phyloP scores from a whole-genome alignment of 23 red algal species.

The Gracilaria domingensis region DNA sequence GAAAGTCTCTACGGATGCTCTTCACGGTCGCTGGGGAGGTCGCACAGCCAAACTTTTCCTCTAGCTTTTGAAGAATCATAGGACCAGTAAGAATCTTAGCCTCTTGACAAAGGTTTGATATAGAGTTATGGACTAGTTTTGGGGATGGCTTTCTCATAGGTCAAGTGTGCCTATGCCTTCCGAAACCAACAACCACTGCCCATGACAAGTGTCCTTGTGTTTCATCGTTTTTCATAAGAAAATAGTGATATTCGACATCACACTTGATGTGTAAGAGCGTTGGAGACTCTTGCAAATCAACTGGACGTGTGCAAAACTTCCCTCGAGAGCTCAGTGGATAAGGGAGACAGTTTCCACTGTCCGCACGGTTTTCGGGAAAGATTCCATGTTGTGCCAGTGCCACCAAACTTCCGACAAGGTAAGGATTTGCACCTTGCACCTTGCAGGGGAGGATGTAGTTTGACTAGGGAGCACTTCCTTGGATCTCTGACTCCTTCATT shows the following conservation, averaged over 20 bases:
- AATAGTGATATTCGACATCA: background rate
- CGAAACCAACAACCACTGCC: background rate
- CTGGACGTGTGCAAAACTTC: background rate
- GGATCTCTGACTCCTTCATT: background rate
- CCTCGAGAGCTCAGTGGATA: background rate
- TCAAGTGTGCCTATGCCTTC: background rate
- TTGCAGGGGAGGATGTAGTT: background rate
- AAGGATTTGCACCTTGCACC: background rate
- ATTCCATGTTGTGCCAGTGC: background rate
- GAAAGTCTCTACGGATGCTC: background rate
- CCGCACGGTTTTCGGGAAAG: background rate
- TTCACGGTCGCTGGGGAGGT: background rate
- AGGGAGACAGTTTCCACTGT: background rate
- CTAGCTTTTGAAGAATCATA: background rate
- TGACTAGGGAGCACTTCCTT: background rate
- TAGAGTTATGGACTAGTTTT: background rate
- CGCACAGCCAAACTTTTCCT: background rate
- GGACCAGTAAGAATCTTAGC: background rate
- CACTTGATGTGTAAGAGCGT: background rate
- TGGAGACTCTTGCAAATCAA: background rate
- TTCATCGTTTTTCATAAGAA: background rate
- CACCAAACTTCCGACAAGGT: no score
- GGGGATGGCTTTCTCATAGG: background rate
- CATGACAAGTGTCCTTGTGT: background rate
- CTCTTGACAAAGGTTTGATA: background rate